Conservation (phyloP, 2,329 filamentous ascomycete species). For the Coniella vitis region DNA sequence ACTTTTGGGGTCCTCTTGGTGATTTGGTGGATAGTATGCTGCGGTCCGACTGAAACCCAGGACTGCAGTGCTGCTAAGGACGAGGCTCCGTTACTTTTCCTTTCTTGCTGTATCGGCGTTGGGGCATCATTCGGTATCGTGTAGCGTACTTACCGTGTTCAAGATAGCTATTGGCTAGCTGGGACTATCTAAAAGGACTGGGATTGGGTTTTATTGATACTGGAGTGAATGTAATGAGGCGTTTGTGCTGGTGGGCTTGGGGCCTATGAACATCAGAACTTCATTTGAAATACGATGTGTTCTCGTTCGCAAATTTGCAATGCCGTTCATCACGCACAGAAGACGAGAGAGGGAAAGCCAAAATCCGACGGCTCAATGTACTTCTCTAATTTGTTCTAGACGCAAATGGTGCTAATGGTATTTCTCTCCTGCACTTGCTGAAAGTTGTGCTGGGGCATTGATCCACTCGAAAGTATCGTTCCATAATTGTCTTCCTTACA, state of each 20-base stretch:
- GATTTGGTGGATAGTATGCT: conserved; percentile 98
- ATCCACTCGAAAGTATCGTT: background rate
- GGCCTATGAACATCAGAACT: background rate
- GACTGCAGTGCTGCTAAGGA: background rate
- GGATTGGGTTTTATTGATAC: background rate
- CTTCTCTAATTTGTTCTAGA: conserved; percentile 2
- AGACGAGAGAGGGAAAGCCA: background rate
- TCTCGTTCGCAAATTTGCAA: too few relatives aligned
- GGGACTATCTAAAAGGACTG: background rate
- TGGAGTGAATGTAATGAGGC: background rate
- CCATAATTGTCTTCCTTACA: conserved; percentile 1
- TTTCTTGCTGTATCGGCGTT: conserved; percentile 12
- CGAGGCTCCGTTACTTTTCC: background rate
- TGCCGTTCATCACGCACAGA: too few relatives aligned
- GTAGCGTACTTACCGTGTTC: conserved; percentile 9
- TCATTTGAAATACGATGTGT: too few relatives aligned
- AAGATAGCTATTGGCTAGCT: background rate
- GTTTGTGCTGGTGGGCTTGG: background rate
- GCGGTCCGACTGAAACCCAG: conserved; percentile 66
- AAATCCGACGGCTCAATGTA: background rate
- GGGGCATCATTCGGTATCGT: conserved; percentile 22
- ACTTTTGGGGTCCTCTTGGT: conserved; percentile 93
- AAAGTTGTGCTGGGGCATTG: conserved; percentile 1
- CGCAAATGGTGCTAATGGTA: conserved; percentile 12
- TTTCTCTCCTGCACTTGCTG: background rate